Evolutionary conservation across 202 grass and related monocot species (phyloP).

Genomic region (Brachypodium distachyon): DNA sequence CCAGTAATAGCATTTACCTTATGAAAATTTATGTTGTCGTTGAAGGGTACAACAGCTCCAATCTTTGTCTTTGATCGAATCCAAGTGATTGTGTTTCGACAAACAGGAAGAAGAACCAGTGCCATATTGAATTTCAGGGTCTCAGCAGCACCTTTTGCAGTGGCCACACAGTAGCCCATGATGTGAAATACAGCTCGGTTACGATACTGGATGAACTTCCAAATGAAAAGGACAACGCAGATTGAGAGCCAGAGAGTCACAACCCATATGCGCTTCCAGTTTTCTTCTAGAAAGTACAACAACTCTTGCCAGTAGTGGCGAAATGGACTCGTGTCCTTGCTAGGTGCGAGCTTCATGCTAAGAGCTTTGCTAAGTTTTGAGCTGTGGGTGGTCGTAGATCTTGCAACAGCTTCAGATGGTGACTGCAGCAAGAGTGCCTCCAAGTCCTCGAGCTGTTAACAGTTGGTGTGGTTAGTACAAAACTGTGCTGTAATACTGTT

Average conservation of each 20-base stretch:
- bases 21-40: constrained; percentile 96
- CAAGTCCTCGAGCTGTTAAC: constrained; percentile 61
- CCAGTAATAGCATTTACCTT: constrained; percentile 38
- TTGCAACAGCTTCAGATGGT: constrained; percentile 47
- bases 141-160: constrained; percentile 88
- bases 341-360: constrained; percentile 73
- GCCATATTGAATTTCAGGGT: constrained; percentile 98
- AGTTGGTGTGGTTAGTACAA: constrained; percentile 2
- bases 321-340: constrained; percentile 35
- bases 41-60: constrained; percentile 71
- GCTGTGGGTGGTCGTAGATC: constrained; percentile 54
- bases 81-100: constrained; percentile 85
- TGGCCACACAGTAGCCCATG: constrained; percentile 89
- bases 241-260: constrained; percentile 72
- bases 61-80: constrained; percentile 81
- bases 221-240: constrained; percentile 58
- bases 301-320: constrained; percentile 36
- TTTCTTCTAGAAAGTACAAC: constrained; percentile 76
- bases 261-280: constrained; percentile 95
- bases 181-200: constrained; percentile 67
- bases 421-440: constrained; percentile 68
- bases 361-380: constrained; percentile 79
- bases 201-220: constrained; percentile 85
- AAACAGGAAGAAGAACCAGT: constrained; percentile 82
- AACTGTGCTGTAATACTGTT: neutral